These are phyloP conservation scores for Exidia glandulosa DNA, from an alignment of 768 basidiomycete genomes.

Conservation along the genomic window DNA sequence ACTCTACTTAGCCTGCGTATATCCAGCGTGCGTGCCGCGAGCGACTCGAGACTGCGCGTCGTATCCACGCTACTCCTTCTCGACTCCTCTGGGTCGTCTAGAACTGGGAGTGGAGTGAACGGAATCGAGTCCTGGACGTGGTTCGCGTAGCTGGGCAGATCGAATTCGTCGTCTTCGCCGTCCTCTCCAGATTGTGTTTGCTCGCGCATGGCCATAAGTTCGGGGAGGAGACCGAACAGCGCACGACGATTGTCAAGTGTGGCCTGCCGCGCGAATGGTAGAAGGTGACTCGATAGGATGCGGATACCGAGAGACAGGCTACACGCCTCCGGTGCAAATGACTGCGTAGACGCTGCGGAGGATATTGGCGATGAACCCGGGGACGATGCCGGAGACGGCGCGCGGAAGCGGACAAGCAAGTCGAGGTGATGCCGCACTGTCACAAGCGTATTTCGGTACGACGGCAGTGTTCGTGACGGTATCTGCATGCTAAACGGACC, in stretches of 20 bases:
- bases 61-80: neutral
- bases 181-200: conserved; percentile 53
- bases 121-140: conserved; percentile 61
- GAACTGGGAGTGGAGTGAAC: neutral
- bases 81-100: neutral
- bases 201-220: conserved; percentile 19
- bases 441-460: neutral
- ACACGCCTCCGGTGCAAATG: neutral
- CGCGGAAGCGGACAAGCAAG: neutral
- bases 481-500: neutral
- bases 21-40: neutral
- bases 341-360: neutral
- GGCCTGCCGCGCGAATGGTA: conserved; percentile 62
- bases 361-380: neutral
- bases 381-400: neutral
- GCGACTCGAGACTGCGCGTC: neutral
- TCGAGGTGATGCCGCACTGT: neutral
- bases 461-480: neutral
- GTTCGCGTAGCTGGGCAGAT: conserved; percentile 74
- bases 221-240: conserved; percentile 27
- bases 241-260: conserved; percentile 66
- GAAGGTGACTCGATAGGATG: conserved; percentile 62
- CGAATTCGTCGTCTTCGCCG: conserved; percentile 33
- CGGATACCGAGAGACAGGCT: conserved; percentile 64
- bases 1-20: conserved; percentile 28